phyloP scores from a whole-genome alignment of 2,329 filamentous ascomycete species.

The Macrophomina pseudophaseolina region DNA sequence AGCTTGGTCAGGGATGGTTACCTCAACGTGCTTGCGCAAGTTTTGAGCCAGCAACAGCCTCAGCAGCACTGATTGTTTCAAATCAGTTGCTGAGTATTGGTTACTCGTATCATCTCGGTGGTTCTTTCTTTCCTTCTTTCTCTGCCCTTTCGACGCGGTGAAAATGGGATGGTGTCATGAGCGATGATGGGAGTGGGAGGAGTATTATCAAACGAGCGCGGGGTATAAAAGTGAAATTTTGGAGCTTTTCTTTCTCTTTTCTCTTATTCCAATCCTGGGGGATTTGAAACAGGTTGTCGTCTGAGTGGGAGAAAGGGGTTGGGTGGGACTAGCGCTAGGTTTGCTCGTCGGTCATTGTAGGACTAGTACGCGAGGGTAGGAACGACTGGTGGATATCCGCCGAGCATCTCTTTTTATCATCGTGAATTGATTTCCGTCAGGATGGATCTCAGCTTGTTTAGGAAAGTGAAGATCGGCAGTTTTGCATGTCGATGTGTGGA shows the following conservation, averaged over 20 bases:
- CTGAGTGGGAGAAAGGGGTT: too few species aligned
- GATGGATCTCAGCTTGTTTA: too few species aligned
- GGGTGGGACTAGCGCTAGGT: too few species aligned
- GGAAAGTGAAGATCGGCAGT: too few species aligned
- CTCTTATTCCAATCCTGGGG: background rate
- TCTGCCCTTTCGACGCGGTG: background rate
- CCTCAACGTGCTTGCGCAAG: conserved; percentile 8
- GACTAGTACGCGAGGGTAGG: too few species aligned
- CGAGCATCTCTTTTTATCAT: too few species aligned
- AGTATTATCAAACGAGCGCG: background rate
- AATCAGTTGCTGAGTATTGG: background rate
- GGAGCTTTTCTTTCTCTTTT: background rate
- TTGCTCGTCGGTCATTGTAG: too few species aligned
- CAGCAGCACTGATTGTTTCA: conserved; percentile 6
- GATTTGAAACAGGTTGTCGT: too few species aligned
- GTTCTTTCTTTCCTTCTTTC: background rate
- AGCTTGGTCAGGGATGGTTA: conserved; percentile 18
- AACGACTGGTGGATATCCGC: too few species aligned
- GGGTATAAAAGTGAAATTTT: background rate
- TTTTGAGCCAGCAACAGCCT: conserved; percentile 14
- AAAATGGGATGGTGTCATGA: background rate
- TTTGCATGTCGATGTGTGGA: too few species aligned
- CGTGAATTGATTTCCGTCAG: too few species aligned
- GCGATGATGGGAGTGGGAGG: background rate
- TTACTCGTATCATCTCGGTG: background rate